Evolutionary conservation across 2,329 filamentous ascomycete species (phyloP), one percentile per base, ranked within the genome.

Genomic region (Ophiostoma triangulosporum): DNA sequence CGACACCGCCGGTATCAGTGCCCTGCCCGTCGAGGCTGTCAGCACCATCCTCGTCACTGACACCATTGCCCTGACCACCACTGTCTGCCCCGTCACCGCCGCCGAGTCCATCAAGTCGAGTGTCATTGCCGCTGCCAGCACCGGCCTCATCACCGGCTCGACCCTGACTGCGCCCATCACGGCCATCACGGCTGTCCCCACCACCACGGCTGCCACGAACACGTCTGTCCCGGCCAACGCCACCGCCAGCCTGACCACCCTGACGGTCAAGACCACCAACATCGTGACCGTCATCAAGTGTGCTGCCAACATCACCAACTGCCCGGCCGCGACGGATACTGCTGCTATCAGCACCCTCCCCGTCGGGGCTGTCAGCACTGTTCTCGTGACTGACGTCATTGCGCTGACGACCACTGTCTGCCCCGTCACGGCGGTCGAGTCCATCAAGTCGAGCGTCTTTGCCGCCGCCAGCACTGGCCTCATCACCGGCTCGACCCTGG

Each of bases 11-110:
- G 70, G 68, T 66, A 69, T 67, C 31, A 57, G 64, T 46, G 53
- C 61, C 29, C 61, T 67, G 38, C 63, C 66, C 9, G 51, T 61
- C 33, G 58, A 60, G 46, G 63, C 64, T 11, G 60, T 65, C n/a
- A 57, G 59, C 43, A 64, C 63, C 38, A 61, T 64, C 48, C 59
- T 69, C 26, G 67, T 71, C 27, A 72, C 69, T 11, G 64, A 69
- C 55, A 67, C 65, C 17, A 58, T 70, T 51, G 58, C 65, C 29
- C 59, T 71, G 17, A 65, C 66, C 52, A 67, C 66, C 46, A 68
- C 67, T 38, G 61, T 71, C 56, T 72, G 70, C 67, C 70, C 71
- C 52, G 68, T 72, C 45, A 65, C 66, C 3, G 68, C 64, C 6
- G 68, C 66, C 15, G 55, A 57, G 8, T 64, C 66, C 55, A 67